Evolutionary conservation across 345 rosid genomes (phyloP), one percentile per base, ranked within the genome.

Genomic region (Salix exigua): DNA sequence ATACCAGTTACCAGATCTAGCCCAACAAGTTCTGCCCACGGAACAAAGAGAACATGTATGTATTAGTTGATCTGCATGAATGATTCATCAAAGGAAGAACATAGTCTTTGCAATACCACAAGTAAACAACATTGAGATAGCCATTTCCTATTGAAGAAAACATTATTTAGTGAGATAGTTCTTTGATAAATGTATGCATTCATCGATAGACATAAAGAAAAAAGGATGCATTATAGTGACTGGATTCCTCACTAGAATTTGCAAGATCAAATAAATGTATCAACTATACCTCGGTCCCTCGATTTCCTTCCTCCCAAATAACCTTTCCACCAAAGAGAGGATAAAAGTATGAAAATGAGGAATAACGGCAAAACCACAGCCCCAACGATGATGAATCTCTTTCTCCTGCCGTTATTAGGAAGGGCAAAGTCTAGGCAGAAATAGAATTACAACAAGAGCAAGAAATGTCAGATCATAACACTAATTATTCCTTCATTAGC

Each of bases 1-100:
- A 85, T 70, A 17, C 86, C 88, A 7, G 82, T 75, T 37, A 87
- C 83, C 68, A 84, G 69, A 84, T 84, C 84, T 30, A 78, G 51
- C 26, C 84, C 88, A 74, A 82, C 77, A 68, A 77, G 77, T 66
- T 84, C 91, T 86, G 87, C 46, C 4, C 73, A 62, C 25, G 25
- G 61, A 55, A 55, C 61, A 55, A 55, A 55, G 5, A 55, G 61
- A 2, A 8, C 21, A 55, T 2, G 44, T 40, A 40, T 40, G 0
- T 40, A 1, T 40, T 40, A 55, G 61, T 1, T 55, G 1, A 2
- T 23, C 26, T 55, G 61, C 13, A n/a, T 40, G 7, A 40, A 37
- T 2, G 44, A 40, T 40, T 40, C 44, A 40, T 40, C 44, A 2
- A 40, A 40, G 44, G 44, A 40, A 40, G 0, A 40, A 40, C 0